phyloP scores from a whole-genome alignment of 129 eudicot species.

The Tagetes patula region DNA sequence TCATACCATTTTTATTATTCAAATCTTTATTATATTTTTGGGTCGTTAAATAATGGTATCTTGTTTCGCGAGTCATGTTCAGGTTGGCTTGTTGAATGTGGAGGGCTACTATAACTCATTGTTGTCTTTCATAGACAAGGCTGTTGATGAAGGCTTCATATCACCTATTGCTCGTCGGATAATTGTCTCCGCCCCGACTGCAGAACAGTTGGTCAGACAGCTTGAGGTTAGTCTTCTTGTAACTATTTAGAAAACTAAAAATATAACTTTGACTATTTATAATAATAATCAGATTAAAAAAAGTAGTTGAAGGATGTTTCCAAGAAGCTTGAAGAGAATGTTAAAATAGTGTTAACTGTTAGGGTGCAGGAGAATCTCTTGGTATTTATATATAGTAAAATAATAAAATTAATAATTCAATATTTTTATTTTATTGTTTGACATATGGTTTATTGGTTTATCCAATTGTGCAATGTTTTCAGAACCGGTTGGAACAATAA shows the following conservation, averaged over 20 bases:
- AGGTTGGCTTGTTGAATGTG: slow-evolving; percentile 95
- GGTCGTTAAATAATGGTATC: slow-evolving; percentile 9
- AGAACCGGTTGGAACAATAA: no score
- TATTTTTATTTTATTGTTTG: no score
- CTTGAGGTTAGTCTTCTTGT: slow-evolving; percentile 62
- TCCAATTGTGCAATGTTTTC: no score
- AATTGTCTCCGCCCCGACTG: slow-evolving; percentile 82
- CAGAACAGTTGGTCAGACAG: slow-evolving; percentile 64
- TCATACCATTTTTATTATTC: neutral
- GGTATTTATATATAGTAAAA: no score
- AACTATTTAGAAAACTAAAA: no score
- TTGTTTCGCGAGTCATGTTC: slow-evolving; percentile 32
- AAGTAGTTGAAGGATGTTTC: neutral
- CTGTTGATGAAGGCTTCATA: slow-evolving; percentile 97
- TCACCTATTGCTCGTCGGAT: slow-evolving; percentile 78
- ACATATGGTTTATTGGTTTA: no score
- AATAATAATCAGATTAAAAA: neutral
- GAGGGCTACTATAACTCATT: slow-evolving; percentile 88
- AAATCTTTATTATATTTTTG: neutral
- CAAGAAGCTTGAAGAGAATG: slow-evolving; percentile 2
- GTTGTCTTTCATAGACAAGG: slow-evolving; percentile 85
- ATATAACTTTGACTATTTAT: neutral
- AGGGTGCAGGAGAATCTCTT: neutral
- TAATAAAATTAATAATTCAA: no score
- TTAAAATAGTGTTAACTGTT: neutral